Evolutionary conservation across 176 grass and related monocot species (phyloP), one percentile per base, ranked within the genome.

Genomic region (Phoenix roebelenii): DNA sequence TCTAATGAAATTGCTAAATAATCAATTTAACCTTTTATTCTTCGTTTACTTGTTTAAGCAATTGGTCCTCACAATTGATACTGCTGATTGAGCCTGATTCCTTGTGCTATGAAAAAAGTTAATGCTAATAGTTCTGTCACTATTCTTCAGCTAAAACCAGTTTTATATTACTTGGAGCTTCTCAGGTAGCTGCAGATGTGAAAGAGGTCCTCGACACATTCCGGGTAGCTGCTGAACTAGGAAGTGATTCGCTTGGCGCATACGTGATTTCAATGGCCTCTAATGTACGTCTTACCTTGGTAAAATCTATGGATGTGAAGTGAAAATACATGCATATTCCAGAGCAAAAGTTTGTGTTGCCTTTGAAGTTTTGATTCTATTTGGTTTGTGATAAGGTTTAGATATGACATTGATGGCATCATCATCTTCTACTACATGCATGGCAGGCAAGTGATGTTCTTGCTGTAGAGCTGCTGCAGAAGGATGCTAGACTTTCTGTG

Each of bases 191-290:
- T 80, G 39, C 80, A 19, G 86, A 96, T 63, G 83, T 86, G 35
- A 87, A 82, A 70, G 92, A 96, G 74, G 92, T 96, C 74, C 77
- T 96, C 3, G 83, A 90, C 67, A 96, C 92, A 61, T 90, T 90
- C 58, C 72, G 70, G 16, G 92, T 90, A 50, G 92, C 81, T 28
- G 86, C 92, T 20, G 92, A 90, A 78, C 52, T 96, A 66, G 92
- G 86, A 20, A 96, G 80, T 2, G 83, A 88, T 49, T 79, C 78
- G 14, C 86, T 90, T 79, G 92, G 86, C 72, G 86, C 92, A 70
- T 96, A 96, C 61, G 84, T 96, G 30, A 96, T 96, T 66, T 96
- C 92, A 52, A 96, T 96, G 92, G 92, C 86, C 49, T 96, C 92
- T 29, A 88, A 96, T 80, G 92, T 96, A 90, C 63, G 69, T 23